A percentile compares a stretch with the other conserved stretches of the same genome.
phyloP scores from a whole-genome alignment of 1,139 yeast genomes.

The Yamadazyma taylorii region DNA sequence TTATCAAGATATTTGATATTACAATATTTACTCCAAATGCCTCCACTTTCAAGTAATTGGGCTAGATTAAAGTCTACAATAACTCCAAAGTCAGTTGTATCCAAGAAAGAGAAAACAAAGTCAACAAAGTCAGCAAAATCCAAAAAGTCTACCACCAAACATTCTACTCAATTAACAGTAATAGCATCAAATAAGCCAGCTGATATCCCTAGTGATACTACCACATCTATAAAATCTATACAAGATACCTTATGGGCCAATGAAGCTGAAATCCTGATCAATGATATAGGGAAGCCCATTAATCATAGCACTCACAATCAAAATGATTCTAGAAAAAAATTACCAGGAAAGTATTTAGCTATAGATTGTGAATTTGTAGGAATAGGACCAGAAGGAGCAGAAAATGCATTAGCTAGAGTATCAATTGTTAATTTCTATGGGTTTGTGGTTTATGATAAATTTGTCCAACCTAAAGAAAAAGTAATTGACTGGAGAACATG shows the following conservation, averaged over 20 bases:
- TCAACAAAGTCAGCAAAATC: neutral
- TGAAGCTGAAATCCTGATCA: conserved; percentile 23
- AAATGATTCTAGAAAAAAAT: conserved; percentile 26
- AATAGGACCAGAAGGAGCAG: conserved; percentile 68
- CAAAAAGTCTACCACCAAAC: conserved; percentile 3
- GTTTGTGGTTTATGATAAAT: conserved; percentile 64
- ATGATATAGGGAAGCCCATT: conserved; percentile 13
- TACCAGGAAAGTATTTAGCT: conserved; percentile 72
- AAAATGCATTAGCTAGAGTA: conserved; percentile 79
- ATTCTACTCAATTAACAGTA: conserved; percentile 3
- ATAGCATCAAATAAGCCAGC: neutral
- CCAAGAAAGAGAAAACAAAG: conserved; percentile 3
- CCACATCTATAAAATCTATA: conserved; percentile 15
- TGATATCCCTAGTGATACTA: neutral
- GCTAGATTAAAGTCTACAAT: conserved; percentile 29
- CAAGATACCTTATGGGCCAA: conserved; percentile 32
- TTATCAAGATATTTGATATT: neutral
- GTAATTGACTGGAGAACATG: conserved; percentile 93
- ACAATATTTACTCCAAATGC: conserved; percentile 15
- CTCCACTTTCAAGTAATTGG: conserved; percentile 37
- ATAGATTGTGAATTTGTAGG: conserved; percentile 97
- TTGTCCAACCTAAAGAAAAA: conserved; percentile 69
- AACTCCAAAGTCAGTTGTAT: conserved; percentile 12
- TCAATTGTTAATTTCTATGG: conserved; percentile 87
- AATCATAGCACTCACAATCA: no score